Conservation (phyloP, 179 eudicot species). For the Silene coronaria region DNA sequence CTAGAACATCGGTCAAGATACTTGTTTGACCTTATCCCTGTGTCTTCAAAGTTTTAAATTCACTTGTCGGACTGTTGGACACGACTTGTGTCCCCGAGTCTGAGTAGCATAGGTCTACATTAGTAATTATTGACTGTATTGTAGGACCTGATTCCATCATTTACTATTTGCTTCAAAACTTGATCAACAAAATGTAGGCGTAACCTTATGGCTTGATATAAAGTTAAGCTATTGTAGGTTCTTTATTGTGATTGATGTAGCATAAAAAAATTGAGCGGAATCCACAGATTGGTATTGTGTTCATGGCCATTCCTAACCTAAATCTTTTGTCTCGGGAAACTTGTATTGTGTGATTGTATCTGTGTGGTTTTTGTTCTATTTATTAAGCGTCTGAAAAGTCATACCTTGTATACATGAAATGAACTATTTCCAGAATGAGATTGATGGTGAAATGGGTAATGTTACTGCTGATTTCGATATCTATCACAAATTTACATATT, state of each 20-base stretch:
- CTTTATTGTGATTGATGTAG: background rate
- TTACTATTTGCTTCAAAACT: background rate
- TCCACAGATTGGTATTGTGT: background rate
- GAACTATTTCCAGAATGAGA: background rate
- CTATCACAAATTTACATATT: background rate
- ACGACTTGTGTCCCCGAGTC: background rate
- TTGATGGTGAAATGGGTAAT: background rate
- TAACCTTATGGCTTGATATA: background rate
- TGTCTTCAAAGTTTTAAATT: too few relatives aligned
- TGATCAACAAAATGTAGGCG: background rate
- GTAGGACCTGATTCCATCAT: background rate
- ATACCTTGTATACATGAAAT: background rate
- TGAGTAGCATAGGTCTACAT: background rate
- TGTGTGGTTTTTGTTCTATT: background rate
- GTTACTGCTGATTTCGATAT: background rate
- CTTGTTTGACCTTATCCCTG: background rate
- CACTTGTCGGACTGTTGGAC: background rate
- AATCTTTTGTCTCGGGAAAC: background rate
- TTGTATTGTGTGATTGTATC: background rate
- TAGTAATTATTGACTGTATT: background rate
- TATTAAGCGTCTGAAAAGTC: background rate
- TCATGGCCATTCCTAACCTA: background rate
- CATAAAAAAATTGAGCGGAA: background rate
- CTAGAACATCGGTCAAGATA: background rate
- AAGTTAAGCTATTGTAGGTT: background rate